These are phyloP conservation scores for Puccinia triticina DNA, from an alignment of 1,284 basidiomycete genomes.

Conservation along the genomic window DNA sequence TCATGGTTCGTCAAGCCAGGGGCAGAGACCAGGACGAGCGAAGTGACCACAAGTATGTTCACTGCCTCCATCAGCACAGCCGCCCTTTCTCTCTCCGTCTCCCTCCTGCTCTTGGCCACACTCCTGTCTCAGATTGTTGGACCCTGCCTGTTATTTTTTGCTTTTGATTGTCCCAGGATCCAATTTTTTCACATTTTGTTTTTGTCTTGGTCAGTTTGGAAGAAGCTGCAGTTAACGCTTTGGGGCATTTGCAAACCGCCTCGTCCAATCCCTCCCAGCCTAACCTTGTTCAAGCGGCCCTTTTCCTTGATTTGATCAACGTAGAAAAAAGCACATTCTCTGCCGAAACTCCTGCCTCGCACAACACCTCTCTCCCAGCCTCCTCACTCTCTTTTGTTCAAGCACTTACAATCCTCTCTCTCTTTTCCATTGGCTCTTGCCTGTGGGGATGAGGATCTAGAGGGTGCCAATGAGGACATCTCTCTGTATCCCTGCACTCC, in stretches of 20 bases:
- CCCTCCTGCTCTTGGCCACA: not conserved
- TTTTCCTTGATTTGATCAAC: not conserved
- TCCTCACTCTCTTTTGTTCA: not conserved
- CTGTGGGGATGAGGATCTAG: no score
- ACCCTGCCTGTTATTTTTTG: not conserved
- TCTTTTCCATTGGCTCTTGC: not conserved
- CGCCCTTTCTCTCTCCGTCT: not conserved
- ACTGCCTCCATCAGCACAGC: conserved; percentile 13
- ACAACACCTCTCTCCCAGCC: not conserved
- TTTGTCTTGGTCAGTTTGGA: not conserved
- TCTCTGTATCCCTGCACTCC: no score
- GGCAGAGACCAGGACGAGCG: conserved; percentile 13
- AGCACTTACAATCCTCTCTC: not conserved
- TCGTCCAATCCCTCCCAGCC: not conserved
- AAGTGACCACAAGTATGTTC: not conserved
- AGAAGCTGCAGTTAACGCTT: not conserved
- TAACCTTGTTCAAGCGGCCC: not conserved
- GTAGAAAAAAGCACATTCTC: no score
- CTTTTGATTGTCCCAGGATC: not conserved
- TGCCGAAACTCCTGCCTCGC: no score
- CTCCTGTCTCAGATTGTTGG: not conserved
- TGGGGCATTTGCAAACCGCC: not conserved
- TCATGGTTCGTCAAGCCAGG: conserved; percentile 73
- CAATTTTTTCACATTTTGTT: not conserved
- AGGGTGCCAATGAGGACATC: no score